Conservation (phyloP, 805 yeast genomes). For the Tetrapisispora nanseiensis region DNA sequence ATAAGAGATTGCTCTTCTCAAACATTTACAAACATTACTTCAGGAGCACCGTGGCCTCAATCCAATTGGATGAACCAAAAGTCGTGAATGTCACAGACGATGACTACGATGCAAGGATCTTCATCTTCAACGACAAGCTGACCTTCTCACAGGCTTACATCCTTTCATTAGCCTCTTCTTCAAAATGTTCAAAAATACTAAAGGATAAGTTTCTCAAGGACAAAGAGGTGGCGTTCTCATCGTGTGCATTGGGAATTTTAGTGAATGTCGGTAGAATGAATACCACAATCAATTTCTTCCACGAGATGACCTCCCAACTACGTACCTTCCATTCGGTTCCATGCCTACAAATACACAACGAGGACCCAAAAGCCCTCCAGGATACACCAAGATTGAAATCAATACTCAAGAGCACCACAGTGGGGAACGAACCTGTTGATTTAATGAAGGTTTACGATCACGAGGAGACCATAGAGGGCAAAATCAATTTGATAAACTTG, state of each 20-base stretch:
- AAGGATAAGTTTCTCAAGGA: slow-evolving; percentile 65
- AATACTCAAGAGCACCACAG: slow-evolving; percentile 48
- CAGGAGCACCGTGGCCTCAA: slow-evolving; percentile 25
- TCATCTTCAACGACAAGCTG: slow-evolving; percentile 35
- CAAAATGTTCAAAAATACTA: slow-evolving; percentile 73
- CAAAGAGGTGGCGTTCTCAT: slow-evolving; percentile 53
- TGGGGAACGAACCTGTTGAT: slow-evolving; percentile 22
- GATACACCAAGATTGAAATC: slow-evolving; percentile 92
- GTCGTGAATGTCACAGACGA: slow-evolving; percentile 22
- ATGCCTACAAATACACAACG: slow-evolving; percentile 49
- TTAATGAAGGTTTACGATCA: slow-evolving; percentile 66
- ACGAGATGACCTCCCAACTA: slow-evolving; percentile 89
- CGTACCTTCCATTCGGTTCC: slow-evolving; percentile 94
- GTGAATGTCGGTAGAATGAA: slow-evolving; percentile 91
- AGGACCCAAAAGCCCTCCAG: slow-evolving; percentile 65
- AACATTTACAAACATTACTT: slow-evolving; percentile 44
- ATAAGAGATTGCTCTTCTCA: slow-evolving; percentile 56
- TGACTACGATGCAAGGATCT: slow-evolving; percentile 31
- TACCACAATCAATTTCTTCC: slow-evolving; percentile 88
- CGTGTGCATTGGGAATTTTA: slow-evolving; percentile 71
- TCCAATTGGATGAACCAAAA: slow-evolving; percentile 28
- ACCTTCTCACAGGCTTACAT: slow-evolving; percentile 81
- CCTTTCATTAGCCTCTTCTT: slow-evolving; percentile 69
- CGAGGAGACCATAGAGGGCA: slow-evolving; percentile 32
- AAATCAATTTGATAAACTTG: slow-evolving; percentile 62